Conservation (phyloP, 352 stramenopile species). For the Phytophthora pisi region DNA sequence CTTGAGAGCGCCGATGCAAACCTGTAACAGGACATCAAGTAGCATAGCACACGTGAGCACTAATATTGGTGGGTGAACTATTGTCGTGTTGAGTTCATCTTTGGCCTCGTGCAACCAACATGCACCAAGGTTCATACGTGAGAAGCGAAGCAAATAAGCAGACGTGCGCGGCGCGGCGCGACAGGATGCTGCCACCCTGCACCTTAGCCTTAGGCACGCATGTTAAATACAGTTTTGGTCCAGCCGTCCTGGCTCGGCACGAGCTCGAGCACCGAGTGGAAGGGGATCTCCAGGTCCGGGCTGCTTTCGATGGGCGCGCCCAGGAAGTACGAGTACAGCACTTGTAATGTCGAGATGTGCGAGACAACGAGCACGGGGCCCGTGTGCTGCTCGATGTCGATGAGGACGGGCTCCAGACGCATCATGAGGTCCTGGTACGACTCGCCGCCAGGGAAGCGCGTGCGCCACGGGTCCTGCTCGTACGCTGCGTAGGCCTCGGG, state of each 20-base stretch:
- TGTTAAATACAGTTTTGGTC: slow-evolving; percentile 88
- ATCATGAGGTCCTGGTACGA: slow-evolving; percentile 95
- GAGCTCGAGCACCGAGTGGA: slow-evolving; percentile 86
- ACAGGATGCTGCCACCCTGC: slow-evolving; percentile 15
- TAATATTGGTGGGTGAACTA: slow-evolving; percentile 17
- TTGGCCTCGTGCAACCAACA: slow-evolving; percentile 4
- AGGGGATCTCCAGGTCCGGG: slow-evolving; percentile 80
- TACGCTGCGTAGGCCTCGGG: slow-evolving; percentile 75
- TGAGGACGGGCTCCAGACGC: slow-evolving; percentile 91
- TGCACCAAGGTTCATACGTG: slow-evolving; percentile 27
- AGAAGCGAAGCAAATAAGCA: slow-evolving; percentile 21
- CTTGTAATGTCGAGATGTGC: slow-evolving; percentile 86
- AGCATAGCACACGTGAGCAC: slow-evolving; percentile 24
- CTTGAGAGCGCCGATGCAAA: not conserved
- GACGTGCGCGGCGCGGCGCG: slow-evolving; percentile 1
- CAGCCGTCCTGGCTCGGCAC: slow-evolving; percentile 80
- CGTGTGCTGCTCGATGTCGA: slow-evolving; percentile 93
- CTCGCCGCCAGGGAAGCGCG: slow-evolving; percentile 89
- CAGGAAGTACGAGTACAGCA: slow-evolving; percentile 90
- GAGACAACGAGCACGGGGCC: slow-evolving; percentile 85
- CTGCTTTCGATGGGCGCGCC: slow-evolving; percentile 80
- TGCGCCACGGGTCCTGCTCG: slow-evolving; percentile 76
- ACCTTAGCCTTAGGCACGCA: slow-evolving; percentile 43
- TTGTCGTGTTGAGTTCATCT: slow-evolving; percentile 31
- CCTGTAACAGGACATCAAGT: slow-evolving; percentile 18